Base-by-base conservation (phyloP, 768 basidiomycete species). In the Auricularia sp. region DNA sequence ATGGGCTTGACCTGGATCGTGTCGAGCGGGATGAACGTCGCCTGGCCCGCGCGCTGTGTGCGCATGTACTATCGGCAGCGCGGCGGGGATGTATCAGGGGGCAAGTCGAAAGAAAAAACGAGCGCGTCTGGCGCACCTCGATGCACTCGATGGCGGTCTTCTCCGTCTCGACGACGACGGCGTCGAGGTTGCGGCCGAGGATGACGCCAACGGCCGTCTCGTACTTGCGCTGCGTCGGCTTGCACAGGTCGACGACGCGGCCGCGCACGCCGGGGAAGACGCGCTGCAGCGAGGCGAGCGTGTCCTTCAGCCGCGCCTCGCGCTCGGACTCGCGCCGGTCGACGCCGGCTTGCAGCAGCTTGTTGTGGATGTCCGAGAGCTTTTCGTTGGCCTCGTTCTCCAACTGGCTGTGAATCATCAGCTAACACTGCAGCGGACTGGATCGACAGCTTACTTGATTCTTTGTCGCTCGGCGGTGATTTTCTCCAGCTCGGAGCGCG, bases 21-120 rank as follows among this genome's bases (percentile, higher is more conserved):
- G 74, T 98, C 96, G n/a, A 99, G 86, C 0, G 97, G 97, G 58
- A 99, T 90, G 78, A 98, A 98, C 0, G 97, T 99, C 13, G 96
- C 96, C 76, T 94, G 92, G 1, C 96, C 97, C 0, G 90, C 86
- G 42, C 95, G 89, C 75, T 97, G 94, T 66, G 89, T 94, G 67
- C 94, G 89, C 85, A 99, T 85, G 74, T 97, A 98, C 89, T 94
- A 62, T 29, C 29, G 29, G 29, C 29, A 29, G 29, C 29, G 29
- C 29, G 29, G 29, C 29, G 29, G 29, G 29, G 29, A 29, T 29
- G 29, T 29, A 29, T 29, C 29, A 29, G 29, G 29, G 24, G 29
- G 29, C 29, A 29, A 29, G 29, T 29, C 29, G 29, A 29, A 29
- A 29, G 29, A 29, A 29, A 29, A 29, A 29, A 29, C 29, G 29